Evolutionary conservation across 495 filamentous ascomycete species (phyloP).

Genomic region (Podospora pseudoanserina): DNA sequence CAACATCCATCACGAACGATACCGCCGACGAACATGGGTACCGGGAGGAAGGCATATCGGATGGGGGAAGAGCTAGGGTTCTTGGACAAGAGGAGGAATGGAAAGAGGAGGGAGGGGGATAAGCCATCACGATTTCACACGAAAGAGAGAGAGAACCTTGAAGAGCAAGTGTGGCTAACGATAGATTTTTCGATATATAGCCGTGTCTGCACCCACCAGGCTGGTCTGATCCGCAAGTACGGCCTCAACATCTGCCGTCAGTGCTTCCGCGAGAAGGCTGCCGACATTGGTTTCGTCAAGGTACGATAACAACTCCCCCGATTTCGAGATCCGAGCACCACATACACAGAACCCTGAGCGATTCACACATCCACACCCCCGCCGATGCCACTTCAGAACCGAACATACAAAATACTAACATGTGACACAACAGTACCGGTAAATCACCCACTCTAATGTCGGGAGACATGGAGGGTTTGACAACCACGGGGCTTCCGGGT

Average conservation of each 20-base stretch:
- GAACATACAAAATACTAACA: conserved; percentile 13
- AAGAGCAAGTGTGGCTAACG: conserved; percentile 27
- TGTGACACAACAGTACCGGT: conserved; percentile 26
- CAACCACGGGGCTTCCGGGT: neutral
- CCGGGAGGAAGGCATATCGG: conserved; percentile 6
- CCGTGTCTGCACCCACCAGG: conserved; percentile 93
- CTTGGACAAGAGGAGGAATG: neutral
- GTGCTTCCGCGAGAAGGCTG: conserved; percentile 97
- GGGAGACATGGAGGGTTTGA: neutral
- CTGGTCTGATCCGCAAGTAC: conserved; percentile 98
- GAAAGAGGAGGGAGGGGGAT: neutral
- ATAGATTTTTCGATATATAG: conserved; percentile 43
- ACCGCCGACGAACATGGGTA: conserved; percentile 7
- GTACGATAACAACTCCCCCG: conserved; percentile 41
- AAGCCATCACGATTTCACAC: neutral
- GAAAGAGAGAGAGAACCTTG: conserved; percentile 1
- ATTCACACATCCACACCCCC: neutral
- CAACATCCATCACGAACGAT: conserved; percentile 5
- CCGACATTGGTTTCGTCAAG: conserved; percentile 98
- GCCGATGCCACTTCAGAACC: neutral
- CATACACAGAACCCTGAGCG: neutral
- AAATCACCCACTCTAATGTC: conserved; percentile 19
- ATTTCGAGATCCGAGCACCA: conserved; percentile 8
- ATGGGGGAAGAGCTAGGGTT: neutral
- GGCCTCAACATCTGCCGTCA: conserved; percentile 99